Percentiles rank a stretch among this genome's conserved stretches.
Conservation (phyloP, 345 rosid genomes). For the Gossypium longicalyx region DNA sequence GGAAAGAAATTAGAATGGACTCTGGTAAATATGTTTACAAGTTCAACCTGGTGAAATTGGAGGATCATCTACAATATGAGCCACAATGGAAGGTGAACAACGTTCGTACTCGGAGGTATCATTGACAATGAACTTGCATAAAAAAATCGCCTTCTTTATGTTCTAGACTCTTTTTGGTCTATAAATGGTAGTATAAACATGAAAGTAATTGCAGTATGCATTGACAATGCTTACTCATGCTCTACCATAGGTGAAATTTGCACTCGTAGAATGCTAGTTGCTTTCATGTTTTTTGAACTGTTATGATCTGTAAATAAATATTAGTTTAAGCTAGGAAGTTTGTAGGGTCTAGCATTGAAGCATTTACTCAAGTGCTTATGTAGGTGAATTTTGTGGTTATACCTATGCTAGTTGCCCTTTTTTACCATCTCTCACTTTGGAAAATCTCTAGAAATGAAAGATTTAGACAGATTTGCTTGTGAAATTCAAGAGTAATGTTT, state of each 20-base stretch:
- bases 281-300: background rate
- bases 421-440: too few relatives aligned
- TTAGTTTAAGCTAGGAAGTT: background rate
- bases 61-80: slow-evolving; percentile 40
- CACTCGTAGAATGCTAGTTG: background rate
- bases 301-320: background rate
- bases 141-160: too few relatives aligned
- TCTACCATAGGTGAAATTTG: too few relatives aligned
- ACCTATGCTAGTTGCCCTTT: background rate
- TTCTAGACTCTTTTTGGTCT: too few relatives aligned
- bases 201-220: too few relatives aligned
- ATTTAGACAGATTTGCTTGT: too few relatives aligned
- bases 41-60: slow-evolving; percentile 47
- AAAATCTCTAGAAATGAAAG: too few relatives aligned
- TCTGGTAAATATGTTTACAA: slow-evolving; percentile 56
- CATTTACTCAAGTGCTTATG: background rate
- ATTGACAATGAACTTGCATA: background rate
- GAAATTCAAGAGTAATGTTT: too few relatives aligned
- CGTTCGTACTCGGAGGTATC: too few relatives aligned
- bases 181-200: background rate
- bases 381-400: background rate
- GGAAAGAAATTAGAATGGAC: slow-evolving; percentile 43
- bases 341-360: background rate
- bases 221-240: background rate
- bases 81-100: too few relatives aligned